Evolutionary conservation across 805 yeast species (phyloP), one percentile per base, ranked within the genome.

Genomic region (Candida berthetii): DNA sequence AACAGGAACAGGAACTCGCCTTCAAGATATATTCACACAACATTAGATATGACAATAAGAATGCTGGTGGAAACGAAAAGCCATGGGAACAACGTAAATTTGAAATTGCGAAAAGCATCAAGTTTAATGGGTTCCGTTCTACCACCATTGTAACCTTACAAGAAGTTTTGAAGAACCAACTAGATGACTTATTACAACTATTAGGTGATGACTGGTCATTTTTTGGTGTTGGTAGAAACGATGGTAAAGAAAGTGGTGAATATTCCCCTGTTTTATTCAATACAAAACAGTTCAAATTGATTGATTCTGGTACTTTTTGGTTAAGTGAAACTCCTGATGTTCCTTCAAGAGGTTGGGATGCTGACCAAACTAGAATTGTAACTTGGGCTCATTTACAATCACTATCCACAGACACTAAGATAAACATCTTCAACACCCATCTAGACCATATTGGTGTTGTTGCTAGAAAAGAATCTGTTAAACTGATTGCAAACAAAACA

Each of bases 311-410:
- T 17, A 69, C 75, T 9, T 65, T 65, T 41, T 78, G 83, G 83
- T 57, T 78, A 13, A 69, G 78, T 46, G 64, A 66, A 15, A 75
- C 80, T 3, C 83, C 83, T 1, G 69, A 66, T 36, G 58, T 50
- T n/a, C 80, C 82, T 1, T 69, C 78, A 14, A 60, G 49, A 36
- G 76, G 74, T 6, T 72, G 78, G 73, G 78, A 72, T 48, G 77
- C 77, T 0, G 69, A 61, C 2, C 57, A 54, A 24, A 54, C 55
- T 7, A 57, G 79, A 44, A 65, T 70, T 15, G 68, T 66, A 2
- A 63, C 68, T 3, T 49, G 61, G 47, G 65, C 57, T 4, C 54
- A 57, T 27, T 52, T 66, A 11, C 48, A 54, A 45, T 59, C 57
- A 31, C 39, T 31, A 28, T 31, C 37, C 6, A 31, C 34, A 2